Base-by-base conservation (phyloP, 2,329 filamentous ascomycete species). In the Calonectria pauciramosa region DNA sequence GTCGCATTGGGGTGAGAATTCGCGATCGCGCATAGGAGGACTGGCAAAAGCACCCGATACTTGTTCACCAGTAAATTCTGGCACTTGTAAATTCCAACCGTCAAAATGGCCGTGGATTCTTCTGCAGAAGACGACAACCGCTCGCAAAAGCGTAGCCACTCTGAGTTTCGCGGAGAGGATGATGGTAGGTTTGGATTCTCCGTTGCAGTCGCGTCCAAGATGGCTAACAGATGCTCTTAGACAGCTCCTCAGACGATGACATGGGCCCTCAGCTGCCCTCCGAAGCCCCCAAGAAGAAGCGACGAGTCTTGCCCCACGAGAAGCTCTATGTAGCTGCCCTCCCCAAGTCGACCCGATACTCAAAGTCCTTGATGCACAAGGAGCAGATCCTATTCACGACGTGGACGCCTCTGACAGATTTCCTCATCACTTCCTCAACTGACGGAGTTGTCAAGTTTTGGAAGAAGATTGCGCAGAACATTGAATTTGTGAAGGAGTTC, bases 371-470 rank as follows among this genome's bases (percentile, higher is more conserved):
- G 82, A 99, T 99, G 97, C 97, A 99, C 90, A 96, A 96, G 87
- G 97, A 99, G 79, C 96, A 98, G 86, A 87, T 99, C 65, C 91
- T 94, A 72, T 99, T 96, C 82, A 91, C 95, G 76, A 97, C 93
- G 16, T 93, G 98, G 84, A 98, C 97, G 1, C 96, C 96, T 0
- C 88, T 94, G 74, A 98, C 96, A 74, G 97, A 99, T 80, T 99
- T 99, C 83, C 89, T 99, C 47, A 97, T 99, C 76, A 99, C 97
- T 1, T 95, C 94, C 75, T 99, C 97, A 0, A 87, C 95, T 54
- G 97, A 99, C 83, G 97, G 97, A n/a, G 94, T 96, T 0, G 96
- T 99, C 80, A 99, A 99, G 85, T 99, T 99, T 85, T 99, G 97
- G 97, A 99, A 99, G 88, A 99, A 99, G 87, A 91, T 94, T 77